Percentiles rank a stretch among this genome's conserved stretches.
Conservation (phyloP, 2,329 filamentous ascomycete genomes). For the Apiospora sp. region DNA sequence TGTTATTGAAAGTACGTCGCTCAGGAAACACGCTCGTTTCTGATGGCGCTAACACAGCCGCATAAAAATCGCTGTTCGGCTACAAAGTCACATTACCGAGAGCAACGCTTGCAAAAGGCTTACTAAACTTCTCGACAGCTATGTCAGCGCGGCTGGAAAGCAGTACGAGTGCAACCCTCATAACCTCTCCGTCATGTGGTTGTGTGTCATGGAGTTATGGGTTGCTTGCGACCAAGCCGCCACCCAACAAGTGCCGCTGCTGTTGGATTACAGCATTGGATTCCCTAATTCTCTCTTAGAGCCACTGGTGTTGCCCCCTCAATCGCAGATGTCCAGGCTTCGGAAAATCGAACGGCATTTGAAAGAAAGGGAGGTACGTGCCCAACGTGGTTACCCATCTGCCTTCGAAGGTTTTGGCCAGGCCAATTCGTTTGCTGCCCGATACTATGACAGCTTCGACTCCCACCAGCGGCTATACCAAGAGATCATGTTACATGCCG, state of each 20-base stretch:
- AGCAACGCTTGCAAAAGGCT: conserved; percentile 14
- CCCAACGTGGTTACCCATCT: conserved; percentile 1
- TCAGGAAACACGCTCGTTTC: no score
- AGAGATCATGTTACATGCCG: neutral
- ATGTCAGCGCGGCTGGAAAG: neutral
- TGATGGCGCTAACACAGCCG: no score
- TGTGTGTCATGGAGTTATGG: conserved; percentile 11
- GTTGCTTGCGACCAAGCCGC: neutral
- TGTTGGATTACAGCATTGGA: conserved; percentile 18
- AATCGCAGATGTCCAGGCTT: conserved; percentile 22
- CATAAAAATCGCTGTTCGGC: no score
- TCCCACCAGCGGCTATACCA: conserved; percentile 16
- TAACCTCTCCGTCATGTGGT: conserved; percentile 16
- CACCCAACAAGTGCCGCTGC: neutral
- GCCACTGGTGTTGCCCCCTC: neutral
- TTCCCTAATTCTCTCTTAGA: conserved; percentile 21
- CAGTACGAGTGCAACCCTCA: neutral
- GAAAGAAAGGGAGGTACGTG: neutral
- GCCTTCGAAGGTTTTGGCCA: conserved; percentile 23
- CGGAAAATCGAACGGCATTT: conserved; percentile 19
- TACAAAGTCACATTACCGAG: conserved; percentile 4
- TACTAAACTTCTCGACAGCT: neutral
- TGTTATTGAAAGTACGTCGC: no score
- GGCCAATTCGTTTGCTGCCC: conserved; percentile 23
- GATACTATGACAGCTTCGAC: conserved; percentile 17